Percentiles rank a stretch among this genome's conserved stretches.
These are phyloP conservation scores for Curvularia hawaiiensis DNA, from an alignment of 2,329 filamentous ascomycete genomes.

Conservation along the genomic window DNA sequence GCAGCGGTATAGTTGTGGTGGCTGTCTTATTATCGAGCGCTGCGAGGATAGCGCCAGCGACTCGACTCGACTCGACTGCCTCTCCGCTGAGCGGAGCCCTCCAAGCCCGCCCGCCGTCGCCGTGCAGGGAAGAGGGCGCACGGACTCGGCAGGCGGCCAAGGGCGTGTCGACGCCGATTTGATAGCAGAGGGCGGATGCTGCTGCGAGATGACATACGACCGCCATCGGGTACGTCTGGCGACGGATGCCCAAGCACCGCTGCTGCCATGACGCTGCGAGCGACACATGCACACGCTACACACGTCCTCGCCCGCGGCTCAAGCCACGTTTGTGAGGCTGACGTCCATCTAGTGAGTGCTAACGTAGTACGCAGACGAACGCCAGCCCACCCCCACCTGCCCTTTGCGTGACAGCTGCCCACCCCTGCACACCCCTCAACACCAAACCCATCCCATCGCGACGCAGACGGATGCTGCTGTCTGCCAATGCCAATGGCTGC, in stretches of 20 bases:
- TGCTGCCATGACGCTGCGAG: neutral
- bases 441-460: constrained; percentile 32
- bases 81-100: constrained; percentile 30
- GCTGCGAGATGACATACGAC: constrained; percentile 28
- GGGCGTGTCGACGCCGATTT: no score
- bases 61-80: constrained; percentile 21
- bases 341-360: neutral
- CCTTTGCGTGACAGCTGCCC: constrained; percentile 27
- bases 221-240: constrained; percentile 8
- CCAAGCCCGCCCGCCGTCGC: constrained; percentile 8
- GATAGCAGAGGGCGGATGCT: constrained; percentile 11
- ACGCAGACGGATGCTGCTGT: constrained; percentile 6
- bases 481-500: constrained; percentile 1
- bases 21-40: constrained; percentile 21
- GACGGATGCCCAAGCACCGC: neutral
- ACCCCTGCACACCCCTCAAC: constrained; percentile 41
- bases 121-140: constrained; percentile 21
- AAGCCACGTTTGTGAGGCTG: constrained; percentile 21
- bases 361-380: neutral
- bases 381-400: constrained; percentile 35
- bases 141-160: constrained; percentile 14
- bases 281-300: no score
- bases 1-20: constrained; percentile 2
- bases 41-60: constrained; percentile 24
- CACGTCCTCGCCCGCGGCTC: constrained; percentile 8